Evolutionary conservation across 2,329 filamentous ascomycete genomes (phyloP), one percentile per base, ranked within the genome.

Genomic region (Ceratocystis lukuohia): DNA sequence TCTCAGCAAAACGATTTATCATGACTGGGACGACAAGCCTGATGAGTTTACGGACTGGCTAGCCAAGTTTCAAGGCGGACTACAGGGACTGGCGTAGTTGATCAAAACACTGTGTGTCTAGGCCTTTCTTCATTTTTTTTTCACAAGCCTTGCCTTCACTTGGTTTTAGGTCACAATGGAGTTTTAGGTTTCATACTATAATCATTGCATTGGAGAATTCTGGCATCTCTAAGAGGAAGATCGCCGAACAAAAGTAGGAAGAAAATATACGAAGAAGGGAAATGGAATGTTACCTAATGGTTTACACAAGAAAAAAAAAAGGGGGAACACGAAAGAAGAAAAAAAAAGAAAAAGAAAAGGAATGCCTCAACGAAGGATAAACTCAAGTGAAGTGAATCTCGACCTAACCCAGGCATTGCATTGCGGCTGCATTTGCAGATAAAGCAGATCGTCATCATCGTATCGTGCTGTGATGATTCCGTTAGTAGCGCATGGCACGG

Each of bases 1-100:
- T 0, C 82, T 80, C 0, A 79, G 82, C 0, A 80, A 83, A 66
- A 72, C 86, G 61, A 74, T 89, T 12, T 77, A 77, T 62, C 76
- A 79, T 67, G 79, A 80, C 22, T 92, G 88, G 88, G 75, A 81
- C 2, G 86, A 81, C 0, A 75, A 81, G 61, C 79, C 82, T 20
- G 91, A 96, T 71, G 89, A 88, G 71, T 96, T 95, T 72, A 88
- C 86, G 0, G 78, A 82, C 17, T 96, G 91, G 91, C 84, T 81
- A n/a, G 15, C 6, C 22, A 53, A 28, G 48, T 53, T 53, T 25
- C 8, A 53, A 22, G 48, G 12, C 15, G 48, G 22, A 6, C 3
- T 53, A 12, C 22, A 53, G 48, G 10, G 37, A 8, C 48, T 28
- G 25, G 22, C 22, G 3, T 53, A 28, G 6, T 28, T 15, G 48